Conservation (phyloP, 371 early-diverging fungal species). For the Batkoa obscura region DNA sequence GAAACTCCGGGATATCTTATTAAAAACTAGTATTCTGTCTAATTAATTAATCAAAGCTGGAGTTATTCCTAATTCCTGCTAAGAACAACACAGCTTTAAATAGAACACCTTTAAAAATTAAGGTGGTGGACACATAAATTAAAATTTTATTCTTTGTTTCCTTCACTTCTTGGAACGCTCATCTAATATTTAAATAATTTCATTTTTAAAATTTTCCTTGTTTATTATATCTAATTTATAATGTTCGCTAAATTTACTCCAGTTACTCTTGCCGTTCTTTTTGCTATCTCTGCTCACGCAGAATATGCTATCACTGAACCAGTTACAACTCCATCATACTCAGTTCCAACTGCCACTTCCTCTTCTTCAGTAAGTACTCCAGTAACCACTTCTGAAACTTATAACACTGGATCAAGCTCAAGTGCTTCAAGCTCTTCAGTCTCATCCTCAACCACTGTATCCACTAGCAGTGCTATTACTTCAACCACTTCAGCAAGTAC, state of each 20-base stretch:
- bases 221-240: too few relatives aligned
- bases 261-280: background rate
- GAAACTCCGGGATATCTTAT: too few relatives aligned
- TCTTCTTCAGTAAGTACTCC: conserved; percentile 2
- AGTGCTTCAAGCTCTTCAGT: background rate
- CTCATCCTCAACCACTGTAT: background rate
- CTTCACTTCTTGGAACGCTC: too few relatives aligned
- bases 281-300: conserved; percentile 5
- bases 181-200: background rate
- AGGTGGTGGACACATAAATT: too few relatives aligned
- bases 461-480: conserved; percentile 4
- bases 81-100: too few relatives aligned
- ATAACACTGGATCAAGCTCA: background rate
- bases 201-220: background rate
- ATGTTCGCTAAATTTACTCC: background rate
- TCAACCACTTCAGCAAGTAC: conserved; percentile 6
- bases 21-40: too few relatives aligned
- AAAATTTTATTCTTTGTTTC: too few relatives aligned
- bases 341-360: too few relatives aligned
- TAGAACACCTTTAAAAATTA: too few relatives aligned
- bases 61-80: too few relatives aligned
- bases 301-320: too few relatives aligned
- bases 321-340: conserved; percentile 8
- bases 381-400: background rate
- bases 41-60: too few relatives aligned